These are phyloP conservation scores for Colletotrichum scovillei DNA, from an alignment of 2,329 filamentous ascomycete genomes.

Conservation along the genomic window DNA sequence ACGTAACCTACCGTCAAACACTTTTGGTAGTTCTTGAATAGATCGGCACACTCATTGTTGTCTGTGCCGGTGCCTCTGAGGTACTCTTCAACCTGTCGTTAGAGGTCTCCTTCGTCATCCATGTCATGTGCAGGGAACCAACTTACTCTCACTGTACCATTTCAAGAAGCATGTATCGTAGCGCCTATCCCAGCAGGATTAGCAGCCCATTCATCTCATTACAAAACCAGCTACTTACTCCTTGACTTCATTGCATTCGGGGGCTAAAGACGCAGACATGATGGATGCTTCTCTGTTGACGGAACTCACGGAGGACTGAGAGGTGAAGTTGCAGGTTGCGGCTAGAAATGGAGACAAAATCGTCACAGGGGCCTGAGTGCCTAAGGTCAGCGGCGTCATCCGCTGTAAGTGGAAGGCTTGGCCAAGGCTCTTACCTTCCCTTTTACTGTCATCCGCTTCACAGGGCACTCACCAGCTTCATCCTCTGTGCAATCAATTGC, in stretches of 20 bases:
- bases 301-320: slow-evolving; percentile 4
- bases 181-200: slow-evolving; percentile 64
- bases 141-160: slow-evolving; percentile 98
- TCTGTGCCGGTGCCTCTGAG: slow-evolving; percentile 84
- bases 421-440: background rate
- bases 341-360: slow-evolving; percentile 25
- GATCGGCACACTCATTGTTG: slow-evolving; percentile 83
- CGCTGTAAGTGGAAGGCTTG: slow-evolving; percentile 15
- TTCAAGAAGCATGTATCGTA: slow-evolving; percentile 99
- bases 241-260: slow-evolving; percentile 95
- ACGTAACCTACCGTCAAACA: slow-evolving; percentile 78
- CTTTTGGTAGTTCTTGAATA: slow-evolving; percentile 90
- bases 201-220: background rate
- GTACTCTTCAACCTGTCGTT: slow-evolving; percentile 72
- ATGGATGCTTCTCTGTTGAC: slow-evolving; percentile 5
- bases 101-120: background rate
- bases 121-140: slow-evolving; percentile 31
- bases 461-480: background rate
- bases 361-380: slow-evolving; percentile 4
- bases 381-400: slow-evolving; percentile 25
- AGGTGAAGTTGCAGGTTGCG: slow-evolving; percentile 19
- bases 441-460: background rate
- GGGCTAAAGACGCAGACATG: slow-evolving; percentile 95
- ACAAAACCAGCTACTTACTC: slow-evolving; percentile 71
- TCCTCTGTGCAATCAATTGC: background rate